Percentiles rank a stretch among this genome's conserved stretches.
Conservation (phyloP, 305 asterid genomes). For the Fraxinus dipetala region DNA sequence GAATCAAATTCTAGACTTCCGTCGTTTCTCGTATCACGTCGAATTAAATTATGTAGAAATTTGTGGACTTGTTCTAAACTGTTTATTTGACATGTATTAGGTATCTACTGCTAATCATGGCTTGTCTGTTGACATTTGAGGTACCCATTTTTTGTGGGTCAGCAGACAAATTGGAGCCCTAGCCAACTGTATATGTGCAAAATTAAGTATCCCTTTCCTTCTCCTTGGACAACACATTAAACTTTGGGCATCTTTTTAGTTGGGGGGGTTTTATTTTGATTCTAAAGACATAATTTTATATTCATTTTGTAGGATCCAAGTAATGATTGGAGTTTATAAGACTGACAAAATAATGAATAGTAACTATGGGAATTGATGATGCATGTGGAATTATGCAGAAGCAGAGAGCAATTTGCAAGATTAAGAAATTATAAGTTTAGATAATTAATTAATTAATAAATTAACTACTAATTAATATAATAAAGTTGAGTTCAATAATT, state of each 20-base stretch:
- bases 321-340: slow-evolving; percentile 47
- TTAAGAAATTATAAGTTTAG: slow-evolving; percentile 17
- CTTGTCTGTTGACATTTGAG: slow-evolving; percentile 40
- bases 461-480: slow-evolving; percentile 4
- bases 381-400: slow-evolving; percentile 68
- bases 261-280: slow-evolving; percentile 29
- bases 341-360: slow-evolving; percentile 30
- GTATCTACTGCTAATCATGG: slow-evolving; percentile 40
- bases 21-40: background rate
- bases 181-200: slow-evolving; percentile 44
- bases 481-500: slow-evolving; percentile 18
- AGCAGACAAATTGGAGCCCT: slow-evolving; percentile 45
- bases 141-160: slow-evolving; percentile 48
- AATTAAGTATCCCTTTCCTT: slow-evolving; percentile 11
- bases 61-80: slow-evolving; percentile 6
- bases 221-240: slow-evolving; percentile 20
- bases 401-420: slow-evolving; percentile 38
- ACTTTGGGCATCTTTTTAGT: slow-evolving; percentile 41
- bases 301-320: slow-evolving; percentile 41
- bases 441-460: slow-evolving; percentile 1
- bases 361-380: slow-evolving; percentile 28
- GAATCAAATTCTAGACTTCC: background rate
- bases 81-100: background rate
- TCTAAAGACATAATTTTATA: slow-evolving; percentile 18
- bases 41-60: background rate